A percentile compares a stretch with the other conserved stretches of the same genome.
These are phyloP conservation scores for Tricholoma matsutake DNA, from an alignment of 768 basidiomycete species.

Conservation along the genomic window DNA sequence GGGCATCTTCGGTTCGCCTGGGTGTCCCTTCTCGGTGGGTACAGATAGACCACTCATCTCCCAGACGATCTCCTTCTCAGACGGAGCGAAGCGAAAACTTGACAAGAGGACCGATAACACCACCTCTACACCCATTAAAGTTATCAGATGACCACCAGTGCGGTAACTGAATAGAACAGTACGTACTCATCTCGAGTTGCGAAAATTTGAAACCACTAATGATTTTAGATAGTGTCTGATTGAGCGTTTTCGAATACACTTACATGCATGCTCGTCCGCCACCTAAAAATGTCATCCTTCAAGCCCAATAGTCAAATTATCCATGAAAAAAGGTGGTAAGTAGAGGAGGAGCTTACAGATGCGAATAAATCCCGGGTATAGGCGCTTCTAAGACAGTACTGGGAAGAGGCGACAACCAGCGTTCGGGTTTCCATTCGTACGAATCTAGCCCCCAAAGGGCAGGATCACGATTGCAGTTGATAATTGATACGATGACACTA, in stretches of 20 bases:
- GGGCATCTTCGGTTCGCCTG: constrained; percentile 11
- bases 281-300: constrained; percentile 35
- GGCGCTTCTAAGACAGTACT: constrained; percentile 20
- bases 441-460: constrained; percentile 41
- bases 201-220: constrained; percentile 42
- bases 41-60: constrained; percentile 11
- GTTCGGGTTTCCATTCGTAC: constrained; percentile 37
- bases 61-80: constrained; percentile 17
- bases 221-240: background rate
- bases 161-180: background rate
- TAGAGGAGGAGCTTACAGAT: constrained; percentile 18
- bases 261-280: constrained; percentile 34
- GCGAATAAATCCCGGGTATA: constrained; percentile 24
- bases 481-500: constrained; percentile 30
- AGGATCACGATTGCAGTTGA: constrained; percentile 31
- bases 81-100: constrained; percentile 15
- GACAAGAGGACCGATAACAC: constrained; percentile 14
- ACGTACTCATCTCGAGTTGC: constrained; percentile 42
- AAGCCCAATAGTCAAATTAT: background rate
- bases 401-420: constrained; percentile 34
- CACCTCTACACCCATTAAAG: constrained; percentile 9
- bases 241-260: constrained; percentile 1
- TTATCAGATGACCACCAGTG: background rate
- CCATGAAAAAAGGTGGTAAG: constrained; percentile 29
- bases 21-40: constrained; percentile 13